phyloP scores from a whole-genome alignment of 257 asterid species.

The Solanum lignicaule region DNA sequence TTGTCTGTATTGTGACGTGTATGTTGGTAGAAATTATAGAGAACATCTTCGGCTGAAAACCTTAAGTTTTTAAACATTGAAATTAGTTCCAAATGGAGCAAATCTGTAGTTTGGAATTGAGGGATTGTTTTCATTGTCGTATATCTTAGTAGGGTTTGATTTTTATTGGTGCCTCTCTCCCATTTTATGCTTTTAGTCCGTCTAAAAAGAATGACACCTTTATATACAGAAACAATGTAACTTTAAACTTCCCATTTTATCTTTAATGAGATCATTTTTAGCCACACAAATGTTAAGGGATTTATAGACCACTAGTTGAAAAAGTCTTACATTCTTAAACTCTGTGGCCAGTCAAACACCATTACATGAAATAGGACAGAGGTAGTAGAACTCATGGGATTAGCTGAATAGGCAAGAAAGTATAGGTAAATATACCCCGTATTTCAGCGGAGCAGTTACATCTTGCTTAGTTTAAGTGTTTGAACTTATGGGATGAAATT shows the following conservation, averaged over 20 bases:
- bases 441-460: neutral
- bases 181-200: neutral
- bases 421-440: neutral
- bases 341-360: neutral
- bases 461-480: neutral
- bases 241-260: neutral
- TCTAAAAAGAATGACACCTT: neutral
- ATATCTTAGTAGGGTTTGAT: neutral
- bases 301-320: neutral
- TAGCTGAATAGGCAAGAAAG: neutral
- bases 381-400: neutral
- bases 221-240: neutral
- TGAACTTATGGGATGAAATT: neutral
- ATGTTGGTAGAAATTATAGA: neutral
- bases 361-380: neutral
- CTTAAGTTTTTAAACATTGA: neutral
- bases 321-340: neutral
- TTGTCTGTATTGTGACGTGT: neutral
- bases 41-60: neutral
- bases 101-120: neutral
- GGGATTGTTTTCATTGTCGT: neutral
- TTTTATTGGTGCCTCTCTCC: neutral
- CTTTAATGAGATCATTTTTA: neutral
- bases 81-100: neutral
- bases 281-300: neutral